Conservation (phyloP, 1,284 basidiomycete species). For the Ustilago nuda region DNA sequence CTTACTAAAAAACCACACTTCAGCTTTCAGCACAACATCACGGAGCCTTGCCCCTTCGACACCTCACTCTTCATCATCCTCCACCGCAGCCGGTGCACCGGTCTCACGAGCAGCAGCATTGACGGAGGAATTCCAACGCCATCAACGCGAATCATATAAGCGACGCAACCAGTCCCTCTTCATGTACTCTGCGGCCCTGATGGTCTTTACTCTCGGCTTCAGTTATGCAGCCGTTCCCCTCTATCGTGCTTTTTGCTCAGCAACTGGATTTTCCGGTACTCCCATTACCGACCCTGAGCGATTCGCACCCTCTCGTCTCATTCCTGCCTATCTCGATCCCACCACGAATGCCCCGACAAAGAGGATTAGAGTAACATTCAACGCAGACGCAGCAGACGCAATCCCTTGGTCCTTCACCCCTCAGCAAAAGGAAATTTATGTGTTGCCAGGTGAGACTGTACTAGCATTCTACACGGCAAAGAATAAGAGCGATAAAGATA, state of each 20-base stretch:
- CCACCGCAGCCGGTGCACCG: background rate
- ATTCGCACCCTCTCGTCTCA: slow-evolving; percentile 54
- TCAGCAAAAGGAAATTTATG: slow-evolving; percentile 87
- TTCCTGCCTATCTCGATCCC: slow-evolving; percentile 60
- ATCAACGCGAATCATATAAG: slow-evolving; percentile 48
- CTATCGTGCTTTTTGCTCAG: slow-evolving; percentile 96
- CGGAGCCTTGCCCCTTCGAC: background rate
- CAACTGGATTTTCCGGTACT: slow-evolving; percentile 95
- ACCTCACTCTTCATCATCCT: slow-evolving; percentile 8
- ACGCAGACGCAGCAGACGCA: slow-evolving; percentile 87
- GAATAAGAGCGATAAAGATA: slow-evolving; percentile 85
- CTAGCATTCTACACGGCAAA: slow-evolving; percentile 96
- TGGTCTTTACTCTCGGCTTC: slow-evolving; percentile 82
- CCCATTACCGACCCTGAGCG: slow-evolving; percentile 77
- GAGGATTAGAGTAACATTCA: slow-evolving; percentile 91
- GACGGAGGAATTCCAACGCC: slow-evolving; percentile 38
- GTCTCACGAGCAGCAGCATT: slow-evolving; percentile 22
- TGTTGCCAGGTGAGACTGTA: slow-evolving; percentile 94
- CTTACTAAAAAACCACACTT: slow-evolving; percentile 14
- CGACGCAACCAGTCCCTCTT: slow-evolving; percentile 77
- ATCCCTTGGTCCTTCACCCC: slow-evolving; percentile 94
- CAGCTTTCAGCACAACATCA: slow-evolving; percentile 24
- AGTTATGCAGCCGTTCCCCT: slow-evolving; percentile 97
- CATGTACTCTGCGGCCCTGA: slow-evolving; percentile 84
- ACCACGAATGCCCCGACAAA: slow-evolving; percentile 70